Conservation (phyloP, 805 yeast genomes). For the Candida ascalaphidarum region DNA sequence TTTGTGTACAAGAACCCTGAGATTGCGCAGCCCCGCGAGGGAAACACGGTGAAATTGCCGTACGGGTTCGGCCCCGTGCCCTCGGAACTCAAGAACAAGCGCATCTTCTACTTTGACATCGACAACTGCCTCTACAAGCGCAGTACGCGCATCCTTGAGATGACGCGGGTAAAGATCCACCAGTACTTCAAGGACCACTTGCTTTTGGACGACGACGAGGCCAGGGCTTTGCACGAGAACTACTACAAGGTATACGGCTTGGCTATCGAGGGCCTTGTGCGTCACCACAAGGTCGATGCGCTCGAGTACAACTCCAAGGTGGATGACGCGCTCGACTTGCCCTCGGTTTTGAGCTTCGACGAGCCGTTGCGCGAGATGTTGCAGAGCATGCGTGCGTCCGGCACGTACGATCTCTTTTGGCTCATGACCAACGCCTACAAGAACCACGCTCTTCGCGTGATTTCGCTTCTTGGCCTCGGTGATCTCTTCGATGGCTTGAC, state of each 20-base stretch:
- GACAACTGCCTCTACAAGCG: constrained; percentile 85
- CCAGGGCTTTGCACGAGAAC: constrained; percentile 56
- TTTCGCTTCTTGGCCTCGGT: constrained; percentile 77
- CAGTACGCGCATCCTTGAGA: constrained; percentile 67
- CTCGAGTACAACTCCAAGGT: constrained; percentile 81
- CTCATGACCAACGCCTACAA: constrained; percentile 90
- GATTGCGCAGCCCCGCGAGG: constrained; percentile 6
- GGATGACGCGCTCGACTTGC: constrained; percentile 88
- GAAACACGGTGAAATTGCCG: constrained; percentile 6
- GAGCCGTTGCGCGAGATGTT: constrained; percentile 44
- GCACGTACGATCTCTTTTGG: constrained; percentile 74
- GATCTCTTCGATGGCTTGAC: constrained; percentile 92
- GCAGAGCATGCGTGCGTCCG: constrained; percentile 27
- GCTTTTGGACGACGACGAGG: constrained; percentile 60
- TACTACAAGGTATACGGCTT: constrained; percentile 86
- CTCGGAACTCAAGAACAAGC: constrained; percentile 4
- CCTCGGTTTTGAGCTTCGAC: constrained; percentile 64
- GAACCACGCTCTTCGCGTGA: constrained; percentile 79
- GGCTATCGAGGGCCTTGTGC: constrained; percentile 83
- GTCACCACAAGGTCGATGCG: constrained; percentile 70
- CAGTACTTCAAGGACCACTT: constrained; percentile 65
- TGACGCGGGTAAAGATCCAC: constrained; percentile 84
- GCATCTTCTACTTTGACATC: constrained; percentile 76
- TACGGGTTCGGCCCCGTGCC: constrained; percentile 13
- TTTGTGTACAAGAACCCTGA: constrained; percentile 8